These are phyloP conservation scores for Thalassia testudinum DNA, from an alignment of 116 monocot species.

Conservation along the genomic window DNA sequence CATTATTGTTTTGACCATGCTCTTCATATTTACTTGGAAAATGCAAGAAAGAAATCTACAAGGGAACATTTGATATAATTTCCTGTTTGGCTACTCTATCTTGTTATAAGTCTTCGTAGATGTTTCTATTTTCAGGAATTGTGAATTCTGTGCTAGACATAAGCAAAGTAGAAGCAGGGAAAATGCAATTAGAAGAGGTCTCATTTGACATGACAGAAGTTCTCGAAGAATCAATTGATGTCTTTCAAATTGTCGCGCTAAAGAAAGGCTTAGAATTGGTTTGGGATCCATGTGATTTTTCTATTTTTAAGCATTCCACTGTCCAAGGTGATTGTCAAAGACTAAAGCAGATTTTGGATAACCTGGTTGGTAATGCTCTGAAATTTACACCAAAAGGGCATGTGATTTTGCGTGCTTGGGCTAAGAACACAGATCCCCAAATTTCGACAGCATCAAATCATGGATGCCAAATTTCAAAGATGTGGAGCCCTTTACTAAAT, in stretches of 20 bases:
- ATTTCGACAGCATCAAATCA: not conserved
- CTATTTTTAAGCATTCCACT: constrained; percentile 22
- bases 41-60: too few species aligned
- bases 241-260: constrained; percentile 44
- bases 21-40: too few species aligned
- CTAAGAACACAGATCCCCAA: constrained; percentile 17
- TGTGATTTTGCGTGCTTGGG: constrained; percentile 60
- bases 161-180: constrained; percentile 87
- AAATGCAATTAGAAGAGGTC: constrained; percentile 64
- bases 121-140: constrained; percentile 24
- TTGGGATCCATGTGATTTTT: constrained; percentile 90
- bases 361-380: constrained; percentile 73
- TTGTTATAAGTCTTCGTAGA: too few species aligned
- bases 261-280: constrained; percentile 66
- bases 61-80: too few species aligned
- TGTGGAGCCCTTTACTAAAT: too few species aligned
- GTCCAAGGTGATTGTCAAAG: constrained; percentile 55
- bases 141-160: constrained; percentile 79
- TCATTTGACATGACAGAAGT: constrained; percentile 62
- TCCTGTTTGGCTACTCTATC: too few species aligned
- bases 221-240: constrained; percentile 63
- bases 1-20: too few species aligned
- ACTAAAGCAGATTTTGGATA: constrained; percentile 71
- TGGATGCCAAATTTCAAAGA: too few species aligned
- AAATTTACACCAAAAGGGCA: constrained; percentile 69